Evolutionary conservation across 192 early-diverging fungal species (phyloP).

Genomic region (Obelidium mucronatum): DNA sequence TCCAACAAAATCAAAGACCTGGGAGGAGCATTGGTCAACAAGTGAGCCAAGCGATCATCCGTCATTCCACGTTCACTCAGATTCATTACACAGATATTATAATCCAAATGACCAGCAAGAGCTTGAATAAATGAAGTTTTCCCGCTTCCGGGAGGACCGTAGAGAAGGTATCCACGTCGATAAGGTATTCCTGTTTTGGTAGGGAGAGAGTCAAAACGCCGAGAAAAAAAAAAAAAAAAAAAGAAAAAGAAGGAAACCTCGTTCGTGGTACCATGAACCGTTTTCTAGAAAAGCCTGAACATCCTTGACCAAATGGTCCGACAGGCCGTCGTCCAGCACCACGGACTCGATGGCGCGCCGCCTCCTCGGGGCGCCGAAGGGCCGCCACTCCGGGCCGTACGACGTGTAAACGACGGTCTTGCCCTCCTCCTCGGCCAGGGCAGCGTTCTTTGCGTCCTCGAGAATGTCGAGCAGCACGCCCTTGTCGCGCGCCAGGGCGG

Average conservation of each 20-base stretch:
- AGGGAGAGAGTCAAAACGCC: not conserved
- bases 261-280: constrained; percentile 60
- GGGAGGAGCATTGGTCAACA: constrained; percentile 55
- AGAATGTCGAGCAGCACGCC: constrained; percentile 78
- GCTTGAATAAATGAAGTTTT: constrained; percentile 76
- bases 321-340: constrained; percentile 49
- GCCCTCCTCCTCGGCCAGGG: constrained; percentile 89
- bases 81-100: constrained; percentile 80
- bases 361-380: constrained; percentile 91
- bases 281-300: constrained; percentile 51
- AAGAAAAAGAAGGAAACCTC: no score
- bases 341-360: constrained; percentile 64
- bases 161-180: constrained; percentile 70
- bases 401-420: constrained; percentile 96
- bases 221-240: constrained; percentile 27
- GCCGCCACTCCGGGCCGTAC: constrained; percentile 96
- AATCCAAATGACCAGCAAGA: constrained; percentile 76
- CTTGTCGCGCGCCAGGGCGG: constrained; percentile 85
- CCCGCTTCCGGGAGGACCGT: constrained; percentile 75
- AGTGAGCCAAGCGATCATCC: constrained; percentile 65
- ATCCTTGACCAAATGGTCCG: constrained; percentile 46
- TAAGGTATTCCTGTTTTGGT: constrained; percentile 64
- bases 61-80: constrained; percentile 73
- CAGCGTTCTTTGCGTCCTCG: constrained; percentile 79
- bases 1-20: constrained; percentile 75